Evolutionary conservation across 345 rosid species (phyloP).

Genomic region (Bruguiera gymnorhiza): DNA sequence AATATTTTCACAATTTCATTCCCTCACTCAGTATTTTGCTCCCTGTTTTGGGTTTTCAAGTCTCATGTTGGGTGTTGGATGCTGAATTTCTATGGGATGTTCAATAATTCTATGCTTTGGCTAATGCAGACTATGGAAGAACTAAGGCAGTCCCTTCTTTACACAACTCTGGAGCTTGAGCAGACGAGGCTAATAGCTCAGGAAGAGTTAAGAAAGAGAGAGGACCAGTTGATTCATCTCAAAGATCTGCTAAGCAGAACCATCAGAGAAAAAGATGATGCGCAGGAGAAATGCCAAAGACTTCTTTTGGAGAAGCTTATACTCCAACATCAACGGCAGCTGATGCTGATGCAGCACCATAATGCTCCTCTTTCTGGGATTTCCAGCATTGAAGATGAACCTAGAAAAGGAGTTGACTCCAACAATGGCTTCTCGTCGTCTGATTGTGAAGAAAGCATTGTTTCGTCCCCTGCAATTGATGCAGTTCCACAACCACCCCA

Average conservation of each 20-base stretch:
- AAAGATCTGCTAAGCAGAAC: conserved; percentile 50
- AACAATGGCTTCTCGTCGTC: conserved; percentile 79
- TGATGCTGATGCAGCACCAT: conserved; percentile 15
- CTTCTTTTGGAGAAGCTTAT: conserved; percentile 52
- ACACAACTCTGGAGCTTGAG: conserved; percentile 69
- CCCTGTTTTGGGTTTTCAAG: background rate
- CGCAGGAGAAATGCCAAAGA: conserved; percentile 54
- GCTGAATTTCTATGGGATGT: conserved; percentile 17
- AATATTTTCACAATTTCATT: background rate
- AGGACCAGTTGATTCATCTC: conserved; percentile 58
- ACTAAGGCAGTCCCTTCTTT: conserved; percentile 60
- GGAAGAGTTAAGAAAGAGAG: conserved; percentile 72
- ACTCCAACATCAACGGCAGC: conserved; percentile 44
- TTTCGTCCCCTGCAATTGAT: conserved; percentile 63
- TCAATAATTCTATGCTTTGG: conserved; percentile 7
- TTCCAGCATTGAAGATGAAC: conserved; percentile 90
- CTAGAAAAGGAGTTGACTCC: conserved; percentile 57
- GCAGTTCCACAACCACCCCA: conserved; percentile 32
- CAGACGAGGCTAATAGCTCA: conserved; percentile 62
- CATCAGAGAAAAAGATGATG: conserved; percentile 67
- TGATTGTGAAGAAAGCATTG: conserved; percentile 87
- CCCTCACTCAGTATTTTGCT: background rate
- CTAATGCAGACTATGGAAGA: conserved; percentile 65
- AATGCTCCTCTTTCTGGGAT: conserved; percentile 68
- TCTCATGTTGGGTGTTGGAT: background rate